Conservation (phyloP, 1,284 basidiomycete genomes). For the Porodaedalea pini region DNA sequence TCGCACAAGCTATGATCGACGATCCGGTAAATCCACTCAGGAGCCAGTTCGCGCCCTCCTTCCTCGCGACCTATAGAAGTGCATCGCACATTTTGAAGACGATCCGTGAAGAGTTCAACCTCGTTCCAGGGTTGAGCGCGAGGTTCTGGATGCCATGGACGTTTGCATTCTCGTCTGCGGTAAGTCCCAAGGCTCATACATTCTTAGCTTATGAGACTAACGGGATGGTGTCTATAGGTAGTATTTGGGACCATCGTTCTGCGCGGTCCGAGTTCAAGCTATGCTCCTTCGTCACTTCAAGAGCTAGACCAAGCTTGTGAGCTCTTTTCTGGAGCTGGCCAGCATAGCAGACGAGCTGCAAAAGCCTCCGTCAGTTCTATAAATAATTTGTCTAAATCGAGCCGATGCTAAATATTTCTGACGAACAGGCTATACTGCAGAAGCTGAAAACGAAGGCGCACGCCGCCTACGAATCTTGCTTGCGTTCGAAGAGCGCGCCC, state of each 20-base stretch:
- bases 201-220: conserved; percentile 14
- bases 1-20: conserved; percentile 65
- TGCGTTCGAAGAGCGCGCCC: conserved; percentile 28
- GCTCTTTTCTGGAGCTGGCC: conserved; percentile 54
- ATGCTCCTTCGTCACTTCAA: conserved; percentile 55
- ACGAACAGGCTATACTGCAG: conserved; percentile 46
- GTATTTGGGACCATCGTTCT: conserved; percentile 67
- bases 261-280: conserved; percentile 54
- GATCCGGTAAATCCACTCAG: conserved; percentile 56
- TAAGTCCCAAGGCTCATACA: conserved; percentile 30
- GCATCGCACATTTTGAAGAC: conserved; percentile 56
- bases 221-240: conserved; percentile 38
- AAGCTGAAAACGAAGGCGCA: conserved; percentile 56
- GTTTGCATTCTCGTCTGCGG: conserved; percentile 59
- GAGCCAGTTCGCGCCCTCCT: conserved; percentile 58
- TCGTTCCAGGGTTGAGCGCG: conserved; percentile 48
- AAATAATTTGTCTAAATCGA: background rate
- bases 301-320: conserved; percentile 60
- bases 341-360: conserved; percentile 51
- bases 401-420: background rate
- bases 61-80: conserved; percentile 58
- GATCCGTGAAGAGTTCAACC: conserved; percentile 49
- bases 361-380: conserved; percentile 52
- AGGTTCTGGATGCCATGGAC: conserved; percentile 64
- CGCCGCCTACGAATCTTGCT: conserved; percentile 29